These are phyloP conservation scores for Aspergillus aculeatinus DNA, from an alignment of 2,329 filamentous ascomycete genomes.

Conservation along the genomic window DNA sequence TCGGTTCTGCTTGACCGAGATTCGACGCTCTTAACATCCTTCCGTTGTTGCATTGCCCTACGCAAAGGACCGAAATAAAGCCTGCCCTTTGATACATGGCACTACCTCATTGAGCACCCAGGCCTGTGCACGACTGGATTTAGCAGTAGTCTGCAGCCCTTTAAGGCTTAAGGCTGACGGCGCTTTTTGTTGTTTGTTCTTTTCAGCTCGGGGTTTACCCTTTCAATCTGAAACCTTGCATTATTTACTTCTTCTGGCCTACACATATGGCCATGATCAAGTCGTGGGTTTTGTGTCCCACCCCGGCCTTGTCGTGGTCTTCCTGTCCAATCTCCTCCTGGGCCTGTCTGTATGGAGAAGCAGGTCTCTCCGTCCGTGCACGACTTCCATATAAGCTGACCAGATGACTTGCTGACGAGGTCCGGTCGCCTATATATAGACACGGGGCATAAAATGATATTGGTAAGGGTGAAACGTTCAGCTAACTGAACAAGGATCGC, in stretches of 20 bases:
- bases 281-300: neutral
- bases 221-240: conserved; percentile 9
- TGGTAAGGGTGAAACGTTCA: neutral
- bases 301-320: neutral
- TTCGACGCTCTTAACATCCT: neutral
- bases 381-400: neutral
- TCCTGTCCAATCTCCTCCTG: too few species aligned
- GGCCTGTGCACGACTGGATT: conserved; percentile 16
- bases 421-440: conserved; percentile 6
- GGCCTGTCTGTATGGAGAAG: neutral
- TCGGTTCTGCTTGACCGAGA: neutral
- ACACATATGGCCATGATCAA: neutral
- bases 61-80: neutral
- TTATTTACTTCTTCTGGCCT: conserved; percentile 6
- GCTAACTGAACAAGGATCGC: neutral
- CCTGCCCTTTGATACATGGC: neutral
- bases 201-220: neutral
- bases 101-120: neutral
- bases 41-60: neutral
- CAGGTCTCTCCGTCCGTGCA: neutral
- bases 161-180: conserved; percentile 41
- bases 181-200: conserved; percentile 8
- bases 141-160: conserved; percentile 28
- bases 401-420: neutral
- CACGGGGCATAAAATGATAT: neutral